Conservation (phyloP, 306 rosid genomes). For the Inga oerstediana region DNA sequence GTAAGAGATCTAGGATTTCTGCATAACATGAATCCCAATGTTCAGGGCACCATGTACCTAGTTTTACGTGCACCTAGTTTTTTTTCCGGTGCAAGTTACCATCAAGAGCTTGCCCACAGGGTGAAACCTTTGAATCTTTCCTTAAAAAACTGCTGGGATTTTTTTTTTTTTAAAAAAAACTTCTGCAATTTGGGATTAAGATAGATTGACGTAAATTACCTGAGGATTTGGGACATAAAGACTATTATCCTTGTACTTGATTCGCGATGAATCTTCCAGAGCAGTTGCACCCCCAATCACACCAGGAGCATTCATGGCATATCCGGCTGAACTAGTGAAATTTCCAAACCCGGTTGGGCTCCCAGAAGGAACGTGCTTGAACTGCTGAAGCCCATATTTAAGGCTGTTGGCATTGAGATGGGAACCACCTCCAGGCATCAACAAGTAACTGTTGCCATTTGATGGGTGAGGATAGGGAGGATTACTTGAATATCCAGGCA, state of each 20-base stretch:
- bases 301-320: constrained; percentile 84
- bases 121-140: neutral
- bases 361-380: constrained; percentile 88
- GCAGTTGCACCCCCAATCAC: constrained; percentile 83
- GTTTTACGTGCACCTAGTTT: neutral
- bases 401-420: constrained; percentile 84
- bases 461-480: constrained; percentile 92
- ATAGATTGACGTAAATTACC: constrained; percentile 46
- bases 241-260: constrained; percentile 90
- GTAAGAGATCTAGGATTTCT: neutral
- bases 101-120: too few relatives aligned
- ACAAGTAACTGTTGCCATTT: constrained; percentile 79
- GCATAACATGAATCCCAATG: neutral
- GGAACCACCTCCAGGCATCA: constrained; percentile 95
- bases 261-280: constrained; percentile 87
- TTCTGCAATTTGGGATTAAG: neutral
- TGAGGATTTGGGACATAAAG: constrained; percentile 92
- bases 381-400: constrained; percentile 93
- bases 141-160: neutral
- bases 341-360: constrained; percentile 86
- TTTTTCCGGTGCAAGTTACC: neutral
- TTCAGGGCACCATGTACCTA: neutral
- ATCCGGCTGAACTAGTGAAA: constrained; percentile 77
- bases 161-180: neutral
- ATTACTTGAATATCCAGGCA: constrained; percentile 88